Conservation (phyloP, 306 rosid species). For the Malus sylvestris region DNA sequence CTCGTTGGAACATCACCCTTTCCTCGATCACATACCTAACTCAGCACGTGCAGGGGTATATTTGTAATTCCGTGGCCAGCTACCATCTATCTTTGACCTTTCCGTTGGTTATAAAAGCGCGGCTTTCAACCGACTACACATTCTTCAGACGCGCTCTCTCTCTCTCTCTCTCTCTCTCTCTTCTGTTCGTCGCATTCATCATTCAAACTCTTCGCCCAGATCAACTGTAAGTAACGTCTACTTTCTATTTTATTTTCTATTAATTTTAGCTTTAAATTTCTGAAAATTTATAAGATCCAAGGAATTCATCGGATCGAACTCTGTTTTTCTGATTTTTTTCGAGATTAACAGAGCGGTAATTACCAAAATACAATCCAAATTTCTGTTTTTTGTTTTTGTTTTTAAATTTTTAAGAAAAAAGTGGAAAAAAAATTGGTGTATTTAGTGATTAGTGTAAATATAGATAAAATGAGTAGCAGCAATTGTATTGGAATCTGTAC, state of each 20-base stretch:
- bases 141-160: background rate
- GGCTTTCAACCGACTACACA: background rate
- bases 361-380: background rate
- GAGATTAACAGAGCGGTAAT: slow-evolving; percentile 11
- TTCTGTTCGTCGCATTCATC: background rate
- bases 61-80: slow-evolving; percentile 8
- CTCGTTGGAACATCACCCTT: background rate
- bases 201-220: slow-evolving; percentile 20
- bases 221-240: slow-evolving; percentile 39
- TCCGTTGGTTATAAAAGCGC: slow-evolving; percentile 17
- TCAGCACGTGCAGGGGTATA: slow-evolving; percentile 28
- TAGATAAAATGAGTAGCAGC: slow-evolving; percentile 46
- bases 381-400: background rate
- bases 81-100: slow-evolving; percentile 7
- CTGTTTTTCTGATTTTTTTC: slow-evolving; percentile 22
- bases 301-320: background rate
- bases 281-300: background rate
- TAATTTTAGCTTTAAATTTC: background rate
- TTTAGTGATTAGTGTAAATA: background rate
- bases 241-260: background rate
- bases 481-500: slow-evolving; percentile 58
- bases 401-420: background rate
- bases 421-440: background rate
- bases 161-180: background rate
- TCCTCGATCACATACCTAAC: too few relatives aligned